These are phyloP conservation scores for Populus hybrid DNA, from an alignment of 441 rosid species.

Conservation along the genomic window DNA sequence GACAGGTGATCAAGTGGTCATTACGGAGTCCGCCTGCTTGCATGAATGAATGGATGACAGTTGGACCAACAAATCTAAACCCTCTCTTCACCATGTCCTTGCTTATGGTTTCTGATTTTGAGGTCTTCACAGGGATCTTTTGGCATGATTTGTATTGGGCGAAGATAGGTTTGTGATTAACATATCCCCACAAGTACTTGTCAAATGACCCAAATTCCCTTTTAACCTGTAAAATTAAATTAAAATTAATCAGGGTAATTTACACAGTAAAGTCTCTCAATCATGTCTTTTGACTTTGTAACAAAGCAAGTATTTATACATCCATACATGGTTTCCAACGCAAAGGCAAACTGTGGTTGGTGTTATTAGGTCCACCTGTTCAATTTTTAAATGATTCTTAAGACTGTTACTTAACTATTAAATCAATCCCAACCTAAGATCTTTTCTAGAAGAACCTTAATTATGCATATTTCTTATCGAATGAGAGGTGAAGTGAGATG, in stretches of 20 bases:
- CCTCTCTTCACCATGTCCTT: slow-evolving; percentile 80
- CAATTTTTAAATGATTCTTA: neutral
- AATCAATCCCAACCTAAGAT: neutral
- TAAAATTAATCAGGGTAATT: neutral
- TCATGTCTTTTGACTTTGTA: neutral
- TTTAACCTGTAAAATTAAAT: slow-evolving; percentile 34
- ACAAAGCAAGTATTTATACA: neutral
- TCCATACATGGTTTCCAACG: neutral
- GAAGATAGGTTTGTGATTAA: slow-evolving; percentile 49
- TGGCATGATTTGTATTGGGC: slow-evolving; percentile 52
- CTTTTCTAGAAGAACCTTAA: neutral
- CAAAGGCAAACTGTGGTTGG: no score
- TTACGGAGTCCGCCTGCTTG: slow-evolving; percentile 83
- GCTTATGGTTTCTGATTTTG: slow-evolving; percentile 77
- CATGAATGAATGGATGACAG: slow-evolving; percentile 69
- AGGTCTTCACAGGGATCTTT: slow-evolving; percentile 67
- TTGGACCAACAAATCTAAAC: slow-evolving; percentile 69
- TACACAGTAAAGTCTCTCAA: neutral
- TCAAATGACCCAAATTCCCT: slow-evolving; percentile 57
- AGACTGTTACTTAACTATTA: neutral
- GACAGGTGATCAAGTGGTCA: slow-evolving; percentile 68
- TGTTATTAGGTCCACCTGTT: neutral
- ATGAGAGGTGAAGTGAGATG: neutral
- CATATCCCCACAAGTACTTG: slow-evolving; percentile 69
- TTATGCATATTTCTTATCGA: neutral